Base-by-base conservation (phyloP, 805 yeast species). In the Peterozyma xylosa region DNA sequence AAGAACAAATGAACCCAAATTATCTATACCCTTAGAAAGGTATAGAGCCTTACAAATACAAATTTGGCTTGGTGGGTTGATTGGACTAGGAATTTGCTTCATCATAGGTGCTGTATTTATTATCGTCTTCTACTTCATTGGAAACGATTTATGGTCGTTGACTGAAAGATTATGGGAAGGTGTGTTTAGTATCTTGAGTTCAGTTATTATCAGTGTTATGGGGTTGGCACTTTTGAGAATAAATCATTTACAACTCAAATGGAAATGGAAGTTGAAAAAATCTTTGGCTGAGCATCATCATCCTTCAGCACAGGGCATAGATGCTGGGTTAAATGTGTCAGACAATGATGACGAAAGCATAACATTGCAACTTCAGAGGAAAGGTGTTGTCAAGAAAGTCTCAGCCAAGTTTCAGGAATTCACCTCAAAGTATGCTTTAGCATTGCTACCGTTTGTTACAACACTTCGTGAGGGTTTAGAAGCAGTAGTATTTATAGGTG, bases 101-200 rank as follows among this genome's bases (percentile, higher is more conserved):
- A 45, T 83, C 4, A 73, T 89, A 32, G 97, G 97, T 3, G 76
- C 81, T 3, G 59, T 76, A 0, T 84, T 89, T 57, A 78, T 89
- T 30, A 63, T 71, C 10, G 68, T 80, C 4, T 89, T 89, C 60
- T 87, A 88, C 55, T 57, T 80, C 38, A 64, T 90, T 30, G 96
- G 96, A 13, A 78, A 81, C 21, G 95, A 89, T 63, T 65, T 86
- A 43, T 89, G 96, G 96, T 76, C 90, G 9, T 66, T 79, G 47
- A 83, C 96, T 35, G 97, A 89, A 59, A 78, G 93, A 54, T 70
- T 86, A 42, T 89, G 96, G 86, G 97, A 89, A 58, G 96, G 96
- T 7, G 63, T 80, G 1, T 79, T 89, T 56, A 83, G 91, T 52
- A 70, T 90, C 11, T 59, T 88, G 30, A 88, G 96, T 3, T 77